These are phyloP conservation scores for Haplographium delicatum DNA, from an alignment of 495 filamentous ascomycete species.

Conservation along the genomic window DNA sequence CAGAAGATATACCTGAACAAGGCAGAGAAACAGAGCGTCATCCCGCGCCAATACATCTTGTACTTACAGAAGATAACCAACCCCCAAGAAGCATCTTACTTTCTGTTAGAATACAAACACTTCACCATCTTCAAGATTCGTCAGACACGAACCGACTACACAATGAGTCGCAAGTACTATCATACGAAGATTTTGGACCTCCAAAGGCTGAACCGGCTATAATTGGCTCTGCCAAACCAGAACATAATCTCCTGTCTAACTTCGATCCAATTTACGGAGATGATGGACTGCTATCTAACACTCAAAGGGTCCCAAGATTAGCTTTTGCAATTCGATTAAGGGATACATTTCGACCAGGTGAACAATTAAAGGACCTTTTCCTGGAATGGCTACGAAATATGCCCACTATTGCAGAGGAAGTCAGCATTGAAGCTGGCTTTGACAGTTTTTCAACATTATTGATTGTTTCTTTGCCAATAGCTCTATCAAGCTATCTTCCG, in stretches of 20 bases:
- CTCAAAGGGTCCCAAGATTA: neutral
- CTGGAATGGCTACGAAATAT: neutral
- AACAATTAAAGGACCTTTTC: neutral
- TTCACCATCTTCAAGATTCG: neutral
- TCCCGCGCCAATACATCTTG: neutral
- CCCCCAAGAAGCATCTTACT: neutral
- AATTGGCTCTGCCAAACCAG: no score
- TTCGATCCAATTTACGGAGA: neutral
- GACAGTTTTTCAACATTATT: neutral
- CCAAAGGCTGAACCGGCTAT: neutral
- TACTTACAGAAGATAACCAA: neutral
- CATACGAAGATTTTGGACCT: neutral
- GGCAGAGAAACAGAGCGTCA: neutral
- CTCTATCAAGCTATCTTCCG: neutral
- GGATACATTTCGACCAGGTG: neutral
- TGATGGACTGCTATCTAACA: neutral
- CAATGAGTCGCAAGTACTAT: neutral
- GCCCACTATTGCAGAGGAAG: neutral
- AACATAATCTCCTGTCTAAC: neutral
- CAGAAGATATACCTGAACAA: neutral
- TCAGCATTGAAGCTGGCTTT: neutral
- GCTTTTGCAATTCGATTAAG: neutral
- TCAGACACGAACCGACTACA: neutral
- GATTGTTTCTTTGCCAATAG: neutral
- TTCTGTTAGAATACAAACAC: neutral